A percentile compares a stretch with the other conserved stretches of the same genome.
Evolutionary conservation across 2,329 filamentous ascomycete genomes (phyloP).

Genomic region (Hypocrella siamensis): DNA sequence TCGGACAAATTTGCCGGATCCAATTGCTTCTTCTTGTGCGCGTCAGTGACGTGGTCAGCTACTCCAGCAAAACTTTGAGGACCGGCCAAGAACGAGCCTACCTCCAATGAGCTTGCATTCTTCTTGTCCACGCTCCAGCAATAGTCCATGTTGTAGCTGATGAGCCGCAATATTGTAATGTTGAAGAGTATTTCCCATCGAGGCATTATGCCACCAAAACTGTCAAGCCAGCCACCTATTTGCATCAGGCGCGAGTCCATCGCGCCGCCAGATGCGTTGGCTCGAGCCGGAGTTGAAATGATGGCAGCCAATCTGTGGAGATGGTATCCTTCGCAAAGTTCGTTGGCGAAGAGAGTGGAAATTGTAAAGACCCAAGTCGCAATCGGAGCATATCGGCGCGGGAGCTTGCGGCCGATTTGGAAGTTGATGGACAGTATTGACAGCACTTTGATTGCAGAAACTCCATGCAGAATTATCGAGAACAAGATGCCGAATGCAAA

Average conservation of each 20-base stretch:
- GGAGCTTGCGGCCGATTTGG: conserved; percentile 56
- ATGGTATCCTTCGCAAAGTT: conserved; percentile 63
- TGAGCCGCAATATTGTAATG: conserved; percentile 76
- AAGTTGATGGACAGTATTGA: conserved; percentile 71
- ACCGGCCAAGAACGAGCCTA: too few relatives aligned
- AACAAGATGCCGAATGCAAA: conserved; percentile 68
- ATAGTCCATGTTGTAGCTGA: conserved; percentile 95
- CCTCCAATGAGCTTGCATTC: conserved; percentile 59
- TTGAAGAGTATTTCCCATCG: conserved; percentile 98
- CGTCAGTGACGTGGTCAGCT: conserved; percentile 34
- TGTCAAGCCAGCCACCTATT: conserved; percentile 61
- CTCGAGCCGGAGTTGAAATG: conserved; percentile 18
- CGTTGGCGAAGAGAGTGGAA: conserved; percentile 73
- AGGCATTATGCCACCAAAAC: conserved; percentile 65
- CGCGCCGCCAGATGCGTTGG: background rate
- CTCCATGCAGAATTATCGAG: conserved; percentile 64
- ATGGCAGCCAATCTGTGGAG: conserved; percentile 46
- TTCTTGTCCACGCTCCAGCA: conserved; percentile 71
- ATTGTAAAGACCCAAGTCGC: conserved; percentile 89
- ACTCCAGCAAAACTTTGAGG: too few relatives aligned
- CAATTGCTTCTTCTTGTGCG: conserved; percentile 88
- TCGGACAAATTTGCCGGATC: conserved; percentile 80
- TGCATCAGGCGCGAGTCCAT: conserved; percentile 29
- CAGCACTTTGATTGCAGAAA: conserved; percentile 72
- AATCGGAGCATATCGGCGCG: conserved; percentile 52